Base-by-base conservation (phyloP, 495 filamentous ascomycete species). In the Penicillium fimorum region DNA sequence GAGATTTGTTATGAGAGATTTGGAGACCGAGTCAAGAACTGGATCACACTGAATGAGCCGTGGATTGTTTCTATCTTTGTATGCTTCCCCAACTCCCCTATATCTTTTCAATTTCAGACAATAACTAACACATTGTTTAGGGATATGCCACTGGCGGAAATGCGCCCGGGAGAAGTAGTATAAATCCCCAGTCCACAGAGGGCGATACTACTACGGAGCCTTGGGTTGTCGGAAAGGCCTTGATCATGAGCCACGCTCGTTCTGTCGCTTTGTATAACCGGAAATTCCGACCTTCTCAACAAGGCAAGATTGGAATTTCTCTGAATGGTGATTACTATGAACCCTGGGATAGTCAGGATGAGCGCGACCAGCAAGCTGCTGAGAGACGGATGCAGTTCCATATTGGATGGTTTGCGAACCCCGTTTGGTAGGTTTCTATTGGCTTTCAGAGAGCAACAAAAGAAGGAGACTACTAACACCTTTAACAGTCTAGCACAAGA, bases 361-460 rank as follows among this genome's bases (percentile, higher is more conserved):
- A 62, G 18, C 66, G 63, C 25, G 69, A 75, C 50, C 57, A 67
- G 1, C 66, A 68, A 49, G 77, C 77, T 37, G 65, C 62, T 32
- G 65, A 76, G 51, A 71, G 77, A 11, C 69, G 69, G 32, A 66
- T 76, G 61, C 75, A 79, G 51, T 75, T 80, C 49, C 69, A 76
- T 37, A 75, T 78, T 43, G 73, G 73, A 20, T 77, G 77, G 74
- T 79, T 79, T 59, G 85, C 79, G 33, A 85, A 90, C 68, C 85
- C 86, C 40, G 75, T 89, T 61, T 89, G 61, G 61, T 47, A 47
- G 17, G 50, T 40, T 29, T 46, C n/a, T 13, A 15, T 2, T 12
- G 15, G 53, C 10, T 47, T 43, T 52, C 40, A 41, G 33, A 32
- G 37, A 17, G 54, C 27, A 38, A 43, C 20, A 37, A 44, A 25